Conservation (phyloP, 2,329 filamentous ascomycete species). For the Conoideocrella luteorostrata region DNA sequence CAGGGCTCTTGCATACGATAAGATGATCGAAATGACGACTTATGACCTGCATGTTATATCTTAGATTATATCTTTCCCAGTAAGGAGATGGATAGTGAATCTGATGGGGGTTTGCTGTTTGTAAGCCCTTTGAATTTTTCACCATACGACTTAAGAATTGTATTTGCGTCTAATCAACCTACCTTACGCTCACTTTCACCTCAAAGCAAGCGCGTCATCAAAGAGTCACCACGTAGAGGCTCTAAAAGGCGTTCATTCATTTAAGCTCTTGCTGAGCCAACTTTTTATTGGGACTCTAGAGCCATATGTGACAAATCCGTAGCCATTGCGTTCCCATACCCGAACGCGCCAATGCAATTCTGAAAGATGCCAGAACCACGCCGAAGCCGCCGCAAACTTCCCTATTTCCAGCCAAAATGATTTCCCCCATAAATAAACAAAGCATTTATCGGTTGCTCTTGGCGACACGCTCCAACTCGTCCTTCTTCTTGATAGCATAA, state of each 20-base stretch:
- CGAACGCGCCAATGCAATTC: conserved; percentile 42
- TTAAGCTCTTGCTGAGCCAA: conserved; percentile 33
- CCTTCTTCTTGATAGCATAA: conserved; percentile 99
- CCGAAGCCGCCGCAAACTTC: conserved; percentile 32
- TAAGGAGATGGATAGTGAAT: no score
- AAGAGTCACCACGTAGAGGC: no score
- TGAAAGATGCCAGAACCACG: conserved; percentile 40
- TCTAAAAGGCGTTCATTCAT: conserved; percentile 18
- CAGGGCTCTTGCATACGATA: neutral
- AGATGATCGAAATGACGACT: neutral
- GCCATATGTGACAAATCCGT: conserved; percentile 35
- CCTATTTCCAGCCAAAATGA: conserved; percentile 10
- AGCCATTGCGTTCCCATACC: conserved; percentile 37
- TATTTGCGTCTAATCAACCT: no score
- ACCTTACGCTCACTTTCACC: no score
- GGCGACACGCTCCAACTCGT: conserved; percentile 99
- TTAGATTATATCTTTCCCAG: neutral
- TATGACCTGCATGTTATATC: neutral
- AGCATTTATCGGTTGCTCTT: conserved; percentile 98
- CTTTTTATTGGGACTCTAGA: conserved; percentile 39
- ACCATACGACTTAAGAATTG: no score
- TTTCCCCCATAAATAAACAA: conserved; percentile 8
- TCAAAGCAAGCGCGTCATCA: no score
- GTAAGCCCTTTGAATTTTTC: no score
- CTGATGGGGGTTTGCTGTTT: no score